Evolutionary conservation across 2,329 filamentous ascomycete species (phyloP), one percentile per base, ranked within the genome.

Genomic region (Cryphonectria nitschkei): DNA sequence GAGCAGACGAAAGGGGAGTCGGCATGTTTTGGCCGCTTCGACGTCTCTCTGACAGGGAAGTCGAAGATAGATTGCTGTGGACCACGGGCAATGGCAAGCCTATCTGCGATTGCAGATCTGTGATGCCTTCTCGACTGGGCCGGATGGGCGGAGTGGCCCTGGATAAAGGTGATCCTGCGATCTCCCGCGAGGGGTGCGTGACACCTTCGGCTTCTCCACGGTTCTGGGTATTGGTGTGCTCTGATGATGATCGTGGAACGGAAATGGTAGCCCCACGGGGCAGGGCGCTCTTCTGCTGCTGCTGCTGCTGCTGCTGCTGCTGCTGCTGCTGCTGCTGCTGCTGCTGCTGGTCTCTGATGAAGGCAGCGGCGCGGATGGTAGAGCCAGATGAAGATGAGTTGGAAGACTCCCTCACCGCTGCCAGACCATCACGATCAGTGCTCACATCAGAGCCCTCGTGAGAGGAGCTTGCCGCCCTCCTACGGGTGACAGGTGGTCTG

Each of bases 361-460:
- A 84, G 16, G 84, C 84, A 34, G 83, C 85, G 22, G 82, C 86
- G 46, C 89, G 86, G 11, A 92, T 86, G 2, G 90, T 93, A 8
- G 91, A 93, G 72, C 87, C 88, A 6, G 91, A 93, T 0, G 92
- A 93, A 0, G 92, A 93, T 0, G 92, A 94, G 32, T 87, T 91
- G 6, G 89, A 82, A 0, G 91, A 91, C 77, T 94, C 92, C 68
- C 90, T 86, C 7, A 93, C 88, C 7, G 88, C 86, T 50, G 90
- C 85, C 52, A 94, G 83, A 4, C 88, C 88, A 71, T 88, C 85
- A 14, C 84, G 83, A 62, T 90, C 86, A 34, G 83, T 79, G 46
- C 79, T 79, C 54, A 81, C 79, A 19, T 80, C 77, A 32, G 85
- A 85, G n/a, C 76, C 76, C 61, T 88, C 86, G 70, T 86, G 85